Evolutionary conservation across 306 rosid genomes (phyloP), one percentile per base, ranked within the genome.

Genomic region (cucumber (Cucumis sativus)): DNA sequence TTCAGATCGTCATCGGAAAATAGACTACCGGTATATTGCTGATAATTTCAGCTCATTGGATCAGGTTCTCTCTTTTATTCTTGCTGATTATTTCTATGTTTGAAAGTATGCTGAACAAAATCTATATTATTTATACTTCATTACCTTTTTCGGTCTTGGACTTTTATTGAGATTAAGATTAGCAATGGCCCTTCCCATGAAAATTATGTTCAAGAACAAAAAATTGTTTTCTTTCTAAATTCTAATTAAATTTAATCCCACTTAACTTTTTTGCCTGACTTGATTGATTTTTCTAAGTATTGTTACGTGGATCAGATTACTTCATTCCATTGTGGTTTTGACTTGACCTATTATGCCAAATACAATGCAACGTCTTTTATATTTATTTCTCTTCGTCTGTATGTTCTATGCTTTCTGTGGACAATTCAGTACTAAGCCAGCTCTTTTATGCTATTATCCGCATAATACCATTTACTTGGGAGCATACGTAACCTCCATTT

Each of bases 31-130:
- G 15, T 40, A 54, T 76, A 95, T 95, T 82, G 89, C 89, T 60
- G 97, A 95, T 73, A 86, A 88, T 75, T 95, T 85, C 80, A 84
- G 78, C 85, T 90, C 99, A 64, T 77, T 95, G 90, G 97, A 95
- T 49, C 86, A 92, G 99, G 99, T 95, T 76, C 72, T 58, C 10
- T 52, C 76, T 23, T 66, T 78, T 52, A 23, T 40, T 21, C 49
- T 41, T 16, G 57, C 62, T 58, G 60, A 61, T 61, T 47, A 23
- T 41, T 75, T 71, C 60, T 23, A 8, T 60, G 73, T 10, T 11
- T 14, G 8, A 66, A 40, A 67, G 54, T 30, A 37, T 40, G 51
- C 73, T n/a, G 16, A 67, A 37, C 17, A 40, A 66, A 17, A 4
- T 40, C 40, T 9, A 67, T n/a, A 37, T 11, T 67, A 10, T 17